Evolutionary conservation across 768 basidiomycete species (phyloP).

Genomic region (Psilocybe azurescens): DNA sequence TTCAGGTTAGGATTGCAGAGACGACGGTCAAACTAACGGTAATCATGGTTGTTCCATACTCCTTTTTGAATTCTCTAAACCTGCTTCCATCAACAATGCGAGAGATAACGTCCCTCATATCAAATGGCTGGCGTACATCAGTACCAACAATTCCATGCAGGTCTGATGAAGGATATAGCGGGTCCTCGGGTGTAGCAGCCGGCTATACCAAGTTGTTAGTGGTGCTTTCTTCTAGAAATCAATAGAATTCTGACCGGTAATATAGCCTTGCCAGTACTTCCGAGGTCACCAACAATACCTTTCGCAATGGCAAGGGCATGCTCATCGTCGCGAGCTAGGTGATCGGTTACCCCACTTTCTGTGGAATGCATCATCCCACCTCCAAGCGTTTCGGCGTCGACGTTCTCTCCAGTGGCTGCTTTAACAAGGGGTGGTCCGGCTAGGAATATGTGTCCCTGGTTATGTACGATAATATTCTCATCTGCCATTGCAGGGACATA

Average conservation of each 20-base stretch:
- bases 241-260: conserved; percentile 47
- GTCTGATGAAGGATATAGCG: conserved; percentile 80
- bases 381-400: conserved; percentile 92
- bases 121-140: conserved; percentile 86
- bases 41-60: conserved; percentile 89
- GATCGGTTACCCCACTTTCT: conserved; percentile 91
- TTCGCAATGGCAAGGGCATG: conserved; percentile 84
- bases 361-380: conserved; percentile 91
- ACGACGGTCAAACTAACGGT: conserved; percentile 56
- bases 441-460: conserved; percentile 93
- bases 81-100: conserved; percentile 90
- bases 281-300: conserved; percentile 78
- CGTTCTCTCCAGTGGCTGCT: conserved; percentile 91
- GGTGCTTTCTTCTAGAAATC: background rate
- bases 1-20: background rate
- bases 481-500: conserved; percentile 98
- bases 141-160: conserved; percentile 92
- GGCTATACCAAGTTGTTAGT: conserved; percentile 46
- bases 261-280: conserved; percentile 58
- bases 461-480: conserved; percentile 88
- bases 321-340: conserved; percentile 84
- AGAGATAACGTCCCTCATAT: conserved; percentile 94
- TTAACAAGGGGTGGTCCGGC: conserved; percentile 95
- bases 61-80: conserved; percentile 96
- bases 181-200: conserved; percentile 63